Conservation (phyloP, 2,329 filamentous ascomycete species). For the Bipolaris zeicola region DNA sequence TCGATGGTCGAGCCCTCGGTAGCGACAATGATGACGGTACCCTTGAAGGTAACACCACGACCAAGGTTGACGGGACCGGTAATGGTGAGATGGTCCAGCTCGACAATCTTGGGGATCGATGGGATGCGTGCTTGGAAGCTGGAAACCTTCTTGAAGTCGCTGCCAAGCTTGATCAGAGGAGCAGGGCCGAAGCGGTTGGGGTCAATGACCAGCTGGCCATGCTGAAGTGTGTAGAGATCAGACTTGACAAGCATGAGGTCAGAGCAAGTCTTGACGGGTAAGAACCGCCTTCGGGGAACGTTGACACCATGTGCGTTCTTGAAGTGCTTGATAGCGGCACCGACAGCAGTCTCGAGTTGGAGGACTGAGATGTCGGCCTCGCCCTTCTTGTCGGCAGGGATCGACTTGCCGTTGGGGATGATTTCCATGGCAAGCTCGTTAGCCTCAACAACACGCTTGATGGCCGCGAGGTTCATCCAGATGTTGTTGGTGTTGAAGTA, state of each 20-base stretch:
- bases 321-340: constrained; percentile 98
- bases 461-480: constrained; percentile 96
- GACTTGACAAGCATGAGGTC: constrained; percentile 99
- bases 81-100: constrained; percentile 94
- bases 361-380: constrained; percentile 97
- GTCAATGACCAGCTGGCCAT: constrained; percentile 97
- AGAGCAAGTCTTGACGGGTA: constrained; percentile 99
- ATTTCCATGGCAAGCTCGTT: constrained; percentile 99
- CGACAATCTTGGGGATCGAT: constrained; percentile 87
- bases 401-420: constrained; percentile 98
- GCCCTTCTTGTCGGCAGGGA: constrained; percentile 98
- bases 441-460: constrained; percentile 98
- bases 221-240: constrained; percentile 97
- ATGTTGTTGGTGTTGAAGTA: constrained; percentile 99
- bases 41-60: constrained; percentile 93
- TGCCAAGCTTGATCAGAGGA: constrained; percentile 96
- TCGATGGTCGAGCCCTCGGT: constrained; percentile 98
- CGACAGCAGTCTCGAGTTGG: constrained; percentile 97
- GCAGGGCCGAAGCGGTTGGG: constrained; percentile 94
- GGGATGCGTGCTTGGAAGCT: constrained; percentile 90
- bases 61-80: constrained; percentile 97
- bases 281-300: constrained; percentile 94
- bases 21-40: constrained; percentile 97
- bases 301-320: constrained; percentile 98
- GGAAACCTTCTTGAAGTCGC: constrained; percentile 99